A percentile compares a stretch with the other conserved stretches of the same genome.
phyloP scores from a whole-genome alignment of 2,329 filamentous ascomycete genomes.

The Raffaelea ambrosiae region DNA sequence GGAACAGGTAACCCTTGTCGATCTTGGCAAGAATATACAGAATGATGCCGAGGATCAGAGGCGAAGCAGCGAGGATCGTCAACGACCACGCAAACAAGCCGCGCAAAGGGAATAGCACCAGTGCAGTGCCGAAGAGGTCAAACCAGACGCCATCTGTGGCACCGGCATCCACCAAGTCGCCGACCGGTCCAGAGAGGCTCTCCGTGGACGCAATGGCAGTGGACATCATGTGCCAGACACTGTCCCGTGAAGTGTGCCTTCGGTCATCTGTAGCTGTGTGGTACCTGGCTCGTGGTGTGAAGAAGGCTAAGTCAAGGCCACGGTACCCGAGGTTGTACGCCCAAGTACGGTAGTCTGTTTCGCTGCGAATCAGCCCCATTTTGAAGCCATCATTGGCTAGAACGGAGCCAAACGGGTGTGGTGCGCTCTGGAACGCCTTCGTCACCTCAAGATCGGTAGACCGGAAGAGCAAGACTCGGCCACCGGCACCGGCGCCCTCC shows the following conservation, averaged over 20 bases:
- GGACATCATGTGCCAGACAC: conserved; percentile 93
- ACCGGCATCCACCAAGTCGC: conserved; percentile 55
- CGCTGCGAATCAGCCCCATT: conserved; percentile 66
- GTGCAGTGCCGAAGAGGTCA: conserved; percentile 73
- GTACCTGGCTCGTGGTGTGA: conserved; percentile 75
- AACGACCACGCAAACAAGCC: conserved; percentile 85
- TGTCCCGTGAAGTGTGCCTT: conserved; percentile 61
- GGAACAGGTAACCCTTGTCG: conserved; percentile 86
- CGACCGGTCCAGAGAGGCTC: conserved; percentile 60
- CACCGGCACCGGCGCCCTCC: conserved; percentile 88
- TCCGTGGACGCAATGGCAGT: conserved; percentile 68
- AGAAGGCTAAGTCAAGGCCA: conserved; percentile 88
- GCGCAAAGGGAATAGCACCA: conserved; percentile 70
- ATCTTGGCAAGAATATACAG: conserved; percentile 59
- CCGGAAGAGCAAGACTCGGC: conserved; percentile 78
- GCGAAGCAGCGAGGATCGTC: conserved; percentile 70
- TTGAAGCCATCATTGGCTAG: conserved; percentile 80
- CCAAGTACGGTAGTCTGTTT: conserved; percentile 86
- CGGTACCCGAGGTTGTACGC: conserved; percentile 69
- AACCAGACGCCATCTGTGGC: conserved; percentile 78
- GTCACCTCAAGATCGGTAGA: conserved; percentile 83
- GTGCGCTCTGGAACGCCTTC: conserved; percentile 60
- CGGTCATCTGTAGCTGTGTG: conserved; percentile 87
- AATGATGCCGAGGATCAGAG: conserved; percentile 61
- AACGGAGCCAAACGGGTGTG: conserved; percentile 76